Evolutionary conservation across 768 basidiomycete genomes (phyloP).

Genomic region (Infundibulicybe gibba): DNA sequence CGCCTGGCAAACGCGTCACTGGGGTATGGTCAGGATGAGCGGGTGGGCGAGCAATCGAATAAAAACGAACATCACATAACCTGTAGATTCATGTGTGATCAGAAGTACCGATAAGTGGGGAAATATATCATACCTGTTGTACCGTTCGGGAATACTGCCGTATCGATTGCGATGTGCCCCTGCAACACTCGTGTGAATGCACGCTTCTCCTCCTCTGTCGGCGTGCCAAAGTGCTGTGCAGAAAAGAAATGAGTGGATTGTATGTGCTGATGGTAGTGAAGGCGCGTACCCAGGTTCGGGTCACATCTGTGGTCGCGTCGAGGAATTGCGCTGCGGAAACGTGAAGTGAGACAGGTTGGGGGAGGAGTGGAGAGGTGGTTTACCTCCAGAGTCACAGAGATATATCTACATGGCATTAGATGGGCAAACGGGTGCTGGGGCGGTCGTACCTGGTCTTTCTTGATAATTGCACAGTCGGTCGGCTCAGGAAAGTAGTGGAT

Average conservation of each 20-base stretch:
- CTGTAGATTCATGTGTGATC: not conserved
- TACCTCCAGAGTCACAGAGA: slow-evolving; percentile 81
- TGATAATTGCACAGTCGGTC: slow-evolving; percentile 67
- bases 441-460: slow-evolving; percentile 59
- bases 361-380: not conserved
- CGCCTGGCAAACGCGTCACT: slow-evolving; percentile 83
- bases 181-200: slow-evolving; percentile 91
- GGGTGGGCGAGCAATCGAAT: too few relatives aligned
- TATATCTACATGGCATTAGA: slow-evolving; percentile 27
- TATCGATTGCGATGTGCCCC: slow-evolving; percentile 88
- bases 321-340: slow-evolving; percentile 20
- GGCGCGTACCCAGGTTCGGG: slow-evolving; percentile 72
- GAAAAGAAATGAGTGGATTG: not conserved
- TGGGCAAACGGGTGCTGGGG: not conserved
- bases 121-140: slow-evolving; percentile 54
- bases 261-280: not conserved
- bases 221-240: slow-evolving; percentile 80
- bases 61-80: too few relatives aligned
- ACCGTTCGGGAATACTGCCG: slow-evolving; percentile 75
- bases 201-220: slow-evolving; percentile 76
- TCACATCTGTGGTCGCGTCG: slow-evolving; percentile 96
- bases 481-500: slow-evolving; percentile 91
- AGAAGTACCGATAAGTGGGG: not conserved
- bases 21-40: not conserved
- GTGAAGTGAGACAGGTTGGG: not conserved